phyloP scores from a whole-genome alignment of 2,329 filamentous ascomycete genomes.

The Talaromyces sp. region DNA sequence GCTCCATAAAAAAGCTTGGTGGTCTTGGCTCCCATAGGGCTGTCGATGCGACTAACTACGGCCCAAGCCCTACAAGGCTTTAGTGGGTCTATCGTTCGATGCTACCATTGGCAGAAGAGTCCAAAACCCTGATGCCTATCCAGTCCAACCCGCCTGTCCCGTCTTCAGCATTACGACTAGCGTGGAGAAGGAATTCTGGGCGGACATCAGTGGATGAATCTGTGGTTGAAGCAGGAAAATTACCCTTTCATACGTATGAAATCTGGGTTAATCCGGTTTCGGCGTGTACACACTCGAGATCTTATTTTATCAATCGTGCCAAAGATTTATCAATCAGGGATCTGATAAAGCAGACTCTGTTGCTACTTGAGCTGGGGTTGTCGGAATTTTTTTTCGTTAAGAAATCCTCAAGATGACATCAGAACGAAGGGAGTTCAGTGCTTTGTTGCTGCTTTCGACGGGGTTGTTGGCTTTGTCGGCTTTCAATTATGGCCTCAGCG shows the following conservation, averaged over 20 bases:
- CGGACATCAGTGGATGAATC: neutral
- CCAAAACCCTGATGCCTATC: neutral
- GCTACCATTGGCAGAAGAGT: neutral
- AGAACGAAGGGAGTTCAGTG: slow-evolving; percentile 4
- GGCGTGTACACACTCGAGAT: neutral
- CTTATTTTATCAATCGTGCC: slow-evolving; percentile 13
- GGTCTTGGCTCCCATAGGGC: slow-evolving; percentile 1
- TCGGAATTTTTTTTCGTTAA: neutral
- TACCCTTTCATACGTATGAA: neutral
- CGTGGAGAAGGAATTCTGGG: neutral
- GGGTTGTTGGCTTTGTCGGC: slow-evolving; percentile 6
- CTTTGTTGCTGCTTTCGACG: slow-evolving; percentile 9
- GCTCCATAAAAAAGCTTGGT: slow-evolving; percentile 2
- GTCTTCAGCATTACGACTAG: neutral
- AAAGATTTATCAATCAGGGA: slow-evolving; percentile 11
- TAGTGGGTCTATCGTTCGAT: neutral
- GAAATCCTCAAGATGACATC: slow-evolving; percentile 1
- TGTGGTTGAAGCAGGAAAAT: neutral
- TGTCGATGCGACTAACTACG: neutral
- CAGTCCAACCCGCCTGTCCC: neutral
- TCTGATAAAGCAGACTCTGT: neutral
- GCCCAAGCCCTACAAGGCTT: neutral
- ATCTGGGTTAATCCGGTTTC: neutral
- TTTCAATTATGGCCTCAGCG: slow-evolving; percentile 19
- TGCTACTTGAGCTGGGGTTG: neutral